Percentiles rank a stretch among this genome's conserved stretches.
Conservation (phyloP, 1,139 yeast genomes). For the Pichia sp. region DNA sequence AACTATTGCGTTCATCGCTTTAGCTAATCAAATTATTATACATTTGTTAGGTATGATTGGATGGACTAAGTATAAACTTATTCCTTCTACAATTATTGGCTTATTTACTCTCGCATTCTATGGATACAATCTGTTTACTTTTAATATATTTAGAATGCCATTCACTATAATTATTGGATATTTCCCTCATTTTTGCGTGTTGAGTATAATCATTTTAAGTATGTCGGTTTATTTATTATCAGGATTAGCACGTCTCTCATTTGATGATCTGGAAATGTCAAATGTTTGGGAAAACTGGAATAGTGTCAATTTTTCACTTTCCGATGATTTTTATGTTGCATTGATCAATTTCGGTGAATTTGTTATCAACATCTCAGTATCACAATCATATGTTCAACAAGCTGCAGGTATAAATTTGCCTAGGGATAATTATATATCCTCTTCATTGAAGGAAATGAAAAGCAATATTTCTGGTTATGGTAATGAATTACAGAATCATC, state of each 20-base stretch:
- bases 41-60: slow-evolving; percentile 54
- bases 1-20: slow-evolving; percentile 43
- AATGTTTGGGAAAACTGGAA: slow-evolving; percentile 38
- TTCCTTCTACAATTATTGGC: slow-evolving; percentile 57
- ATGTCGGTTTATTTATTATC: slow-evolving; percentile 47
- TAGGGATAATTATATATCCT: slow-evolving; percentile 54
- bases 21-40: slow-evolving; percentile 47
- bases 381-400: slow-evolving; percentile 58
- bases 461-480: slow-evolving; percentile 20
- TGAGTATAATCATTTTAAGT: slow-evolving; percentile 45
- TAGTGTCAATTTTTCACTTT: slow-evolving; percentile 33
- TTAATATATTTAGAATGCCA: slow-evolving; percentile 44
- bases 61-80: slow-evolving; percentile 45
- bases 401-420: slow-evolving; percentile 43
- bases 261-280: slow-evolving; percentile 42
- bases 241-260: slow-evolving; percentile 49
- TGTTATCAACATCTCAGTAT: slow-evolving; percentile 60
- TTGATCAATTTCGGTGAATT: slow-evolving; percentile 53
- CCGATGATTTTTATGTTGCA: slow-evolving; percentile 63
- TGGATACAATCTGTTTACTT: slow-evolving; percentile 25
- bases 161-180: slow-evolving; percentile 47
- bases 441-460: slow-evolving; percentile 9
- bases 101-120: slow-evolving; percentile 37
- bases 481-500: slow-evolving; percentile 17
- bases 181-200: slow-evolving; percentile 52